These are phyloP conservation scores for Eucalyptus dawsonii DNA, from an alignment of 345 rosid species.

Conservation along the genomic window DNA sequence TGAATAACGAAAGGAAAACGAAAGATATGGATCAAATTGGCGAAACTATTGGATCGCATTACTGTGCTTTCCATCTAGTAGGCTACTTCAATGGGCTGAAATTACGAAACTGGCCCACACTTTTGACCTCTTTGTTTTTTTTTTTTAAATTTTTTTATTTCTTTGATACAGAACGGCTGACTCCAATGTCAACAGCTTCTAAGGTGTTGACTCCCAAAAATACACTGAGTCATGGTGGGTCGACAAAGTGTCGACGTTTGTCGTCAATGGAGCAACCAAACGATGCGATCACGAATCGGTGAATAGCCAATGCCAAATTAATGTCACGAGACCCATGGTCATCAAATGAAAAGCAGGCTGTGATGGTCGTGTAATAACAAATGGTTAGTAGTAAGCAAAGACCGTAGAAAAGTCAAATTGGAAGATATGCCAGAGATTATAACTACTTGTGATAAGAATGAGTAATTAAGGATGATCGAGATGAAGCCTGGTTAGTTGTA, in stretches of 20 bases:
- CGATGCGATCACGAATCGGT: fast-evolving
- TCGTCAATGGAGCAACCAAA: neutral
- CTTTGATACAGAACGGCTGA: neutral
- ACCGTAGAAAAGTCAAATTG: no score
- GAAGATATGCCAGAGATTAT: no score
- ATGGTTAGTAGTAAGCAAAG: neutral
- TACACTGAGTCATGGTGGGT: neutral
- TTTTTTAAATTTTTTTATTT: no score
- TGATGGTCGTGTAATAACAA: neutral
- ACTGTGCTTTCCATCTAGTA: fast-evolving
- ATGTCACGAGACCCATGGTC: neutral
- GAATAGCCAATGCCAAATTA: neutral
- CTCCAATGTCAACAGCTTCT: neutral
- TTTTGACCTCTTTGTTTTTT: no score
- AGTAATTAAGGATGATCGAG: no score
- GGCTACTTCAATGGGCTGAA: no score
- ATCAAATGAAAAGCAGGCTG: neutral
- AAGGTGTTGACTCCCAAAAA: neutral
- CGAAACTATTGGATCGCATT: no score
- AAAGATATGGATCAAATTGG: no score
- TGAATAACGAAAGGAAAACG: no score
- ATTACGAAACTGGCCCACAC: fast-evolving
- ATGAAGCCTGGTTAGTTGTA: no score
- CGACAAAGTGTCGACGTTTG: fast-evolving
- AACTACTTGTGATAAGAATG: no score